Evolutionary conservation across 2,329 filamentous ascomycete genomes (phyloP).

Genomic region (Alternaria rosae): DNA sequence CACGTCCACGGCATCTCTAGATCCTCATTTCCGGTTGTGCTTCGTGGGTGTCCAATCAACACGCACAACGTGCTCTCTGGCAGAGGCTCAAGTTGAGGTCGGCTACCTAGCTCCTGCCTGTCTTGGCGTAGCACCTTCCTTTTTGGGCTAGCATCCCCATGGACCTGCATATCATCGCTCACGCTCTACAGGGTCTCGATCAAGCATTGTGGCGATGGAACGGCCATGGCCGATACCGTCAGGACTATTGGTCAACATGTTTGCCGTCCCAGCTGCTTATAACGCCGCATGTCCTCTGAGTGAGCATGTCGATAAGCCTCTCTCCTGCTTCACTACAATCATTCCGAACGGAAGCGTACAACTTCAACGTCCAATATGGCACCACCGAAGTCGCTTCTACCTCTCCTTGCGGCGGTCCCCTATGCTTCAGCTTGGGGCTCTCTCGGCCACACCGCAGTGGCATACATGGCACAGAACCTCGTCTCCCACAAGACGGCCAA

Average conservation of each 20-base stretch:
- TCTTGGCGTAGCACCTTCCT: constrained; percentile 32
- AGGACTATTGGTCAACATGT: constrained; percentile 12
- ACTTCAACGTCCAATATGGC: constrained; percentile 24
- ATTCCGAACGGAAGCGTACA: too few relatives aligned
- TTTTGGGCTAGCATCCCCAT: constrained; percentile 30
- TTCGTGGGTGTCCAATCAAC: constrained; percentile 5
- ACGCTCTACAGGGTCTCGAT: constrained; percentile 7
- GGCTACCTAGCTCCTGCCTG: constrained; percentile 3
- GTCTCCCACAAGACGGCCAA: constrained; percentile 53
- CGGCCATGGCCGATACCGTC: constrained; percentile 41
- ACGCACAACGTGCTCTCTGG: constrained; percentile 4
- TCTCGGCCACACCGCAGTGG: constrained; percentile 63
- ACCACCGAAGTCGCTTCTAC: constrained; percentile 29
- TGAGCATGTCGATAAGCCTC: not conserved
- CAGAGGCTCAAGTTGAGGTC: not conserved
- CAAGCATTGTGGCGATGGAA: constrained; percentile 28
- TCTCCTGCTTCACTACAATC: not conserved
- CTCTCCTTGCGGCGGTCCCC: constrained; percentile 35
- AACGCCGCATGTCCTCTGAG: not conserved
- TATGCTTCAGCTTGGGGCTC: constrained; percentile 58
- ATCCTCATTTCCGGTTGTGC: constrained; percentile 4
- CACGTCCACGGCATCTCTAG: not conserved
- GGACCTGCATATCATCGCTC: constrained; percentile 26
- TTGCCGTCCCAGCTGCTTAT: constrained; percentile 8
- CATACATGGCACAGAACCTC: constrained; percentile 61